Evolutionary conservation across 179 eudicot species (phyloP), one percentile per base, ranked within the genome.

Genomic region (Amaranthus tricolor): DNA sequence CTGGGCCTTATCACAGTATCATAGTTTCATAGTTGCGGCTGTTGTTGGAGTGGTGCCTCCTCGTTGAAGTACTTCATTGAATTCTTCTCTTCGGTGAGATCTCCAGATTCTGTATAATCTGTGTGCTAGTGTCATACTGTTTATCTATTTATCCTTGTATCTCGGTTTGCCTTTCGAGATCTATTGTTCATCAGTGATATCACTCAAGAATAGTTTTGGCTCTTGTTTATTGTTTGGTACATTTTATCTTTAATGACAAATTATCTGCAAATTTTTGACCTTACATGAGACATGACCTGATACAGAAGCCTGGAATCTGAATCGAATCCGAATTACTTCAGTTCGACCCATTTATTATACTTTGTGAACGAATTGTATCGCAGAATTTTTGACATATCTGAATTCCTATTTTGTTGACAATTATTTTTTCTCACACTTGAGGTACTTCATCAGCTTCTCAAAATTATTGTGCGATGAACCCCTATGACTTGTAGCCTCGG

Each of bases 381-480:
- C 2, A 31, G 40, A 31, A 31, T 1, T 31, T 31, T 31, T 31
- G 40, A 31, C 40, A 31, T 31, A 31, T 31, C 40, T 3, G 40
- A 31, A 31, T 31, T 1, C 2, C 2, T 31, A 31, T 3, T 31
- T 31, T 31, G 40, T 31, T 47, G n/a, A 54, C 14, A 6, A 31
- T 70, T 13, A 47, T n/a, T 55, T 31, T 14, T 50, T 43, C 66
- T 24, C 14, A 4, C 44, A 62, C n/a, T 5, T 10, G 49, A 78
- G 73, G 62, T n/a, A 7, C 67, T 13, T 74, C 43, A 79, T 66
- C 17, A 74, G 62, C 4, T 79, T 69, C 1, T 74, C 74, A 62
- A 79, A 74, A 69, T 54, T 53, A 31, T 21, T 31, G 73, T 52
- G 14, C n/a, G 83, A 72, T 15, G 86, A 74, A 0, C 87, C 89